Conservation (phyloP, 768 basidiomycete genomes). For the Kwoniella sp. region DNA sequence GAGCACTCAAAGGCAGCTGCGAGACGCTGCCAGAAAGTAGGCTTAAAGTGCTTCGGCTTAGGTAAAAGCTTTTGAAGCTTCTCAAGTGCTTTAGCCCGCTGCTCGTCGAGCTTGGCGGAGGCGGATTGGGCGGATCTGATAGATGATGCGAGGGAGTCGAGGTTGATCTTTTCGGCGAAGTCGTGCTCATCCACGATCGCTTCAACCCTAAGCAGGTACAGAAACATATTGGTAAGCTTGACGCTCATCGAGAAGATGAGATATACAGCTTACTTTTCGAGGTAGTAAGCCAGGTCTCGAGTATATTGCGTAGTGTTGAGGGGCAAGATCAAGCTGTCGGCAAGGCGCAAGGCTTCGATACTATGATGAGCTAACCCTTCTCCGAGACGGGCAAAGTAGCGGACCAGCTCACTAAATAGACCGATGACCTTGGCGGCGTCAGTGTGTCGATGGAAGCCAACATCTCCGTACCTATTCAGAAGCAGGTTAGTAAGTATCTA, state of each 20-base stretch:
- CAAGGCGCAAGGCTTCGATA: constrained; percentile 59
- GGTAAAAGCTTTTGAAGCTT: constrained; percentile 46
- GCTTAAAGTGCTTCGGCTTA: constrained; percentile 19
- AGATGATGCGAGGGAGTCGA: constrained; percentile 45
- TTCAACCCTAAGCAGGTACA: constrained; percentile 60
- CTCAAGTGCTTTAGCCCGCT: constrained; percentile 34
- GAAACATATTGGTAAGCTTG: constrained; percentile 1
- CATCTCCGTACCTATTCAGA: constrained; percentile 63
- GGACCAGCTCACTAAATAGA: constrained; percentile 56
- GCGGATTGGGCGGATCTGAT: constrained; percentile 52
- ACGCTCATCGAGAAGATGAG: neutral
- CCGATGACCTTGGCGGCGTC: constrained; percentile 71
- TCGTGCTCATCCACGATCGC: constrained; percentile 53
- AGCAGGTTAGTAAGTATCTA: neutral
- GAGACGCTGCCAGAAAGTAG: neutral
- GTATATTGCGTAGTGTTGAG: constrained; percentile 72
- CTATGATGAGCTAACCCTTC: neutral
- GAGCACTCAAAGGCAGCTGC: constrained; percentile 2
- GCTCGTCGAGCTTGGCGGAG: constrained; percentile 51
- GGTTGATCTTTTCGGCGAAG: constrained; percentile 40
- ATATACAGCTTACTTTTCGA: constrained; percentile 59
- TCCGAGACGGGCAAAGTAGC: no score
- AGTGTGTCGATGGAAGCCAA: constrained; percentile 71
- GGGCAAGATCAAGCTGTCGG: constrained; percentile 64
- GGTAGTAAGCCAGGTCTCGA: constrained; percentile 62